Conservation (phyloP, 2,329 filamentous ascomycete genomes). For the Clathrospora elynae region DNA sequence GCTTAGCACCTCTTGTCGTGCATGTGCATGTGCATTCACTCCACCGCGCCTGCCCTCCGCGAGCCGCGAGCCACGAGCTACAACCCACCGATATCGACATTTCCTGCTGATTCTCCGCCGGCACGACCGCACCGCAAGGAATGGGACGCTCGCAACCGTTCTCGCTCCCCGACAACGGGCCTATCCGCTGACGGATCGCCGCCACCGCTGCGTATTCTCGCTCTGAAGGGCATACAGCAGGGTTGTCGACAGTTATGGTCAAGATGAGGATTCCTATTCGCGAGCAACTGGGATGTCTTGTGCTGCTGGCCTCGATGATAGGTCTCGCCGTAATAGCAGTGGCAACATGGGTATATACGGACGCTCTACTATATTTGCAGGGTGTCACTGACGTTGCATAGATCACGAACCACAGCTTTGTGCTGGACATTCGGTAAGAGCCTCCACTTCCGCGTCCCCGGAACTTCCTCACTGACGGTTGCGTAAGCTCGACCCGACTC, state of each 20-base stretch:
- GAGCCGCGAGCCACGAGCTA: slow-evolving; percentile 13
- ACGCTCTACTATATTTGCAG: background rate
- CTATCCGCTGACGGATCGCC: slow-evolving; percentile 25
- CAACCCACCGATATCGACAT: too few relatives aligned
- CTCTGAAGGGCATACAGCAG: too few relatives aligned
- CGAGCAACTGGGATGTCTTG: slow-evolving; percentile 81
- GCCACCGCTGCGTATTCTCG: slow-evolving; percentile 3
- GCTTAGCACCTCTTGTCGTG: slow-evolving; percentile 21
- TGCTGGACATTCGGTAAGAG: slow-evolving; percentile 59
- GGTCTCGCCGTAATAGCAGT: slow-evolving; percentile 79
- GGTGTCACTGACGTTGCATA: slow-evolving; percentile 31
- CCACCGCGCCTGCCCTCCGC: slow-evolving; percentile 10
- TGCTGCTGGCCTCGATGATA: slow-evolving; percentile 74
- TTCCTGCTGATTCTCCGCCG: slow-evolving; percentile 8
- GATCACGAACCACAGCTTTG: slow-evolving; percentile 66
- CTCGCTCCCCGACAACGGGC: slow-evolving; percentile 13
- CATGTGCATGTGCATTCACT: slow-evolving; percentile 25
- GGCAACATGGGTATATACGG: slow-evolving; percentile 63
- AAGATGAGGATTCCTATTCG: slow-evolving; percentile 85
- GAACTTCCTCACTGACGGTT: background rate
- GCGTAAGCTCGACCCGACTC: slow-evolving; percentile 62
- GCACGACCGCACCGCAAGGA: slow-evolving; percentile 22
- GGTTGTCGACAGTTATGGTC: too few relatives aligned
- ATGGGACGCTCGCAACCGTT: slow-evolving; percentile 31
- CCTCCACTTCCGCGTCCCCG: too few relatives aligned